Percentiles rank a stretch among this genome's conserved stretches.
phyloP scores from a whole-genome alignment of 106 monocot species.

The Apostasia ramifera region DNA sequence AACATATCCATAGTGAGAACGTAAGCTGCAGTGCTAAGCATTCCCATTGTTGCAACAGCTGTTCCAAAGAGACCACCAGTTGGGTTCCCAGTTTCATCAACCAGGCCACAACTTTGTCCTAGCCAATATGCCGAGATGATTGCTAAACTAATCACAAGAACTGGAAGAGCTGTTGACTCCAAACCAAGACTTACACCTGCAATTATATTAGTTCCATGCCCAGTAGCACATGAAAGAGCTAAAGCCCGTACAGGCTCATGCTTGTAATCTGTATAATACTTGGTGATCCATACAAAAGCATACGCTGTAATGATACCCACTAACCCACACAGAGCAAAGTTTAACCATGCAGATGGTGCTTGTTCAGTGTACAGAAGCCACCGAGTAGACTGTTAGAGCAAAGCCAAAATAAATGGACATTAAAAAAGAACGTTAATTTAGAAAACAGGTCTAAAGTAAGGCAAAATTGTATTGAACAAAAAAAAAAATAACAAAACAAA shows the following conservation, averaged over 20 bases:
- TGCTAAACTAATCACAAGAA: constrained; percentile 87
- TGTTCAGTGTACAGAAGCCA: constrained; percentile 97
- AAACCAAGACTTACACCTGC: constrained; percentile 90
- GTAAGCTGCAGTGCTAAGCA: constrained; percentile 98
- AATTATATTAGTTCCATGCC: constrained; percentile 99
- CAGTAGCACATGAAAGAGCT: constrained; percentile 87
- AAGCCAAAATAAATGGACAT: not conserved
- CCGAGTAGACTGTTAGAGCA: constrained; percentile 67
- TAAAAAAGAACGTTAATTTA: not conserved
- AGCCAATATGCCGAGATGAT: constrained; percentile 88
- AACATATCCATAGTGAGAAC: constrained; percentile 99
- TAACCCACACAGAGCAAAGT: constrained; percentile 90
- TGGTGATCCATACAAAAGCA: constrained; percentile 86
- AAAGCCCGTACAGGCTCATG: constrained; percentile 78
- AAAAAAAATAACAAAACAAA: not conserved
- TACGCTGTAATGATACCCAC: constrained; percentile 96
- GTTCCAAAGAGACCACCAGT: constrained; percentile 97
- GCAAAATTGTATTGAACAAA: not conserved
- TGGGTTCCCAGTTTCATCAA: constrained; percentile 74
- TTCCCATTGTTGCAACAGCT: constrained; percentile 99
- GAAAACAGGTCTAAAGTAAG: not conserved
- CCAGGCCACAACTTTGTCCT: constrained; percentile 80
- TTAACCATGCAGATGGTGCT: constrained; percentile 94
- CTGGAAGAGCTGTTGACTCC: constrained; percentile 96
- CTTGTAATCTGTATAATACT: constrained; percentile 99